Evolutionary conservation across 345 rosid genomes (phyloP).

Genomic region (Brassica carinata): DNA sequence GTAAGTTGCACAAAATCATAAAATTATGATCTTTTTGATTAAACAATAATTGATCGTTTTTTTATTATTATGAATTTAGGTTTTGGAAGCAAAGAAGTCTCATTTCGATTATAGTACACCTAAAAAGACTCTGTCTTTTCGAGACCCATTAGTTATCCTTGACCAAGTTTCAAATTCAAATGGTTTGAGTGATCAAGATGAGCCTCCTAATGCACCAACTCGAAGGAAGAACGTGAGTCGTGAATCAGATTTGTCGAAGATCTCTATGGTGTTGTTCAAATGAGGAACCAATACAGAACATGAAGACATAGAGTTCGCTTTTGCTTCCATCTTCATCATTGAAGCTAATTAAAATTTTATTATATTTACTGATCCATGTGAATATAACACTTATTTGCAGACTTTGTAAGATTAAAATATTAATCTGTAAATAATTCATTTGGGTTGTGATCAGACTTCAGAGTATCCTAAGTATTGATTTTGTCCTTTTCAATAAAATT

Average conservation of each 20-base stretch:
- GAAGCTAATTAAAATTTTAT: slow-evolving; percentile 20
- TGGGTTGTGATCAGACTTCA: slow-evolving; percentile 35
- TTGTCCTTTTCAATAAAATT: slow-evolving; percentile 17
- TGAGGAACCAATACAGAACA: slow-evolving; percentile 25
- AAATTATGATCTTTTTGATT: not conserved
- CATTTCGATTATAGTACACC: slow-evolving; percentile 42
- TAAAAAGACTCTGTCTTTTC: slow-evolving; percentile 21
- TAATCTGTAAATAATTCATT: slow-evolving; percentile 17
- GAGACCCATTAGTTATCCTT: not conserved
- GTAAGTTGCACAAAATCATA: slow-evolving; percentile 16
- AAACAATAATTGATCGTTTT: not conserved
- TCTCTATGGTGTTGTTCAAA: slow-evolving; percentile 38
- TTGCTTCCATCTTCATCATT: slow-evolving; percentile 18
- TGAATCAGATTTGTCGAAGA: slow-evolving; percentile 29
- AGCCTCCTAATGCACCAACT: slow-evolving; percentile 38
- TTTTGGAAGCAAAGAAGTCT: slow-evolving; percentile 29
- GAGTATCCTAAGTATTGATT: slow-evolving; percentile 35
- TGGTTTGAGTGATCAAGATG: slow-evolving; percentile 17
- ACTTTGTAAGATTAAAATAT: not conserved
- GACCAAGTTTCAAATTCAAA: not conserved
- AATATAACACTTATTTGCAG: slow-evolving; percentile 37
- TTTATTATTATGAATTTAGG: not conserved
- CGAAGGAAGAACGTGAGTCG: slow-evolving; percentile 14
- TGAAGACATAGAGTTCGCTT: slow-evolving; percentile 22
- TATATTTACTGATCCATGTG: slow-evolving; percentile 37